phyloP scores from a whole-genome alignment of 306 rosid species.

The Vigna nakashimae region DNA sequence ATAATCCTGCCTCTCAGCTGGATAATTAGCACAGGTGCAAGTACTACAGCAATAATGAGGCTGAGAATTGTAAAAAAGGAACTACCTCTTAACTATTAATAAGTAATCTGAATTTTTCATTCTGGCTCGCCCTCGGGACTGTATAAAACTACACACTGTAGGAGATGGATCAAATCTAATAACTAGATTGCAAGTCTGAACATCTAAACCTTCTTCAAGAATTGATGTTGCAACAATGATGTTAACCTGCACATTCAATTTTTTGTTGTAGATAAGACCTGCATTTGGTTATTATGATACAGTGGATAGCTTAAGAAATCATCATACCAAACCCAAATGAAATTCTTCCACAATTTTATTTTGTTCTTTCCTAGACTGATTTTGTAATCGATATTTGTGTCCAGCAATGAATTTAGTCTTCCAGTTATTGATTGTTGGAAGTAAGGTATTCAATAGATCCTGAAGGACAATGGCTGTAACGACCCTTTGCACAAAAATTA shows the following conservation, averaged over 20 bases:
- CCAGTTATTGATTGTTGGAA: constrained; percentile 74
- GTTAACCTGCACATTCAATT: constrained; percentile 68
- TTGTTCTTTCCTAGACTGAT: constrained; percentile 69
- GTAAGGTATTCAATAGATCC: constrained; percentile 60
- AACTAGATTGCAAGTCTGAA: constrained; percentile 88
- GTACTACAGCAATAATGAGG: background rate
- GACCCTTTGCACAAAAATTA: constrained; percentile 85
- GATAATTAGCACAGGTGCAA: constrained; percentile 12
- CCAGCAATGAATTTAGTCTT: constrained; percentile 83
- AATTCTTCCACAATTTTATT: constrained; percentile 83
- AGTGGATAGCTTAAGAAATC: constrained; percentile 10
- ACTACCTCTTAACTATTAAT: constrained; percentile 79
- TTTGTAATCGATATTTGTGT: constrained; percentile 49
- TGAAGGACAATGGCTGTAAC: constrained; percentile 73
- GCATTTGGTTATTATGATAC: constrained; percentile 9
- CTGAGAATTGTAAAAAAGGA: background rate
- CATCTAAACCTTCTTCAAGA: constrained; percentile 95
- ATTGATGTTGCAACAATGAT: constrained; percentile 93
- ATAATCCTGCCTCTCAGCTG: constrained; percentile 7
- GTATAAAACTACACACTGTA: constrained; percentile 89
- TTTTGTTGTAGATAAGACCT: constrained; percentile 19
- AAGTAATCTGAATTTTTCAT: constrained; percentile 76
- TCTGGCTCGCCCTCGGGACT: constrained; percentile 94
- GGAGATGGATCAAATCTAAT: constrained; percentile 86
- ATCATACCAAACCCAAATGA: constrained; percentile 75